Evolutionary conservation across 129 eudicot species (phyloP), one percentile per base, ranked within the genome.

Genomic region (sunflower (Helianthus annuus)): DNA sequence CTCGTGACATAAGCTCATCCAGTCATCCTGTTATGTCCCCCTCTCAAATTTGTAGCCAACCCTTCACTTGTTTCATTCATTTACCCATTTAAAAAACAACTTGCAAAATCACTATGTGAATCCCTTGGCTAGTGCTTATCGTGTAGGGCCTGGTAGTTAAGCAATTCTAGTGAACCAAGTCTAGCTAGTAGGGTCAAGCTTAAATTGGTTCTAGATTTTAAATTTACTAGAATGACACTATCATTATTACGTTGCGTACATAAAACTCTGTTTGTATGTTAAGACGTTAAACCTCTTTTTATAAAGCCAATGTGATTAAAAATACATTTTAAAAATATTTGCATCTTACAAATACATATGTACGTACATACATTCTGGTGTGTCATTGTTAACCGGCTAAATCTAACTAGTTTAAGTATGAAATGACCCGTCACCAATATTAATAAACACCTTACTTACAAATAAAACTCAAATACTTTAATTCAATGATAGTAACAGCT

Each of bases 51-150:
- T 54, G 56, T 12, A 19, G 34, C 13, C 17, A 40, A 59, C 27
- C 55, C 19, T 66, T 74, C 56, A 52, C 32, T 27, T 27, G 32
- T 27, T 27, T 27, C 32, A 27, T 22, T 40, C 57, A 52, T 67
- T 59, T 45, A 63, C 48, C 68, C 59, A 72, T 44, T 45, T 44
- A 72, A 46, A 29, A 63, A 53, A 40, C 66, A 64, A 65, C 72
- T 75, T 75, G 66, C 72, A 42, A 13, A 38, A 4, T 61, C 36
- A 49, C 51, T 62, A 57, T 27, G 11, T 10, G 45, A 48, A 22
- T 65, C 65, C 38, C 56, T 65, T 65, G 36, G 48, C n/a, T 12
- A 6, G 57, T 48, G 39, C 38, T 61, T 7, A 4, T 22, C 14
- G 39, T 22, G 56, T 57, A 40, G 11, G 56, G 64, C 22, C 64